These are phyloP conservation scores for Multifurca ochricompacta DNA, from an alignment of 768 basidiomycete species.

Conservation along the genomic window DNA sequence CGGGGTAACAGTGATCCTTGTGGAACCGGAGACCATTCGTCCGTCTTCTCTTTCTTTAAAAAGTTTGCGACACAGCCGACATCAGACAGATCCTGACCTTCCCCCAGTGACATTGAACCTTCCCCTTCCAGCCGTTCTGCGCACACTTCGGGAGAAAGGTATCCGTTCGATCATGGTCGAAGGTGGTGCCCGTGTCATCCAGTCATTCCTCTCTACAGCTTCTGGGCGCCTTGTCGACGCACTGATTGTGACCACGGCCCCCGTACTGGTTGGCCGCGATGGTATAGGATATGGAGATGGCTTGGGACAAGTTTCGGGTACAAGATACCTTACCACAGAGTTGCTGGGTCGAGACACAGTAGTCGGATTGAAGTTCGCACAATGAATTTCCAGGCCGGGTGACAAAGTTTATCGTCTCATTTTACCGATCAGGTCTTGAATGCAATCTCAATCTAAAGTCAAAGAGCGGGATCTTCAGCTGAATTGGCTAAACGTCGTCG, in stretches of 20 bases:
- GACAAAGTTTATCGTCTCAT: neutral
- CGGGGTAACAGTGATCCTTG: constrained; percentile 59
- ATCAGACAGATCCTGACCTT: constrained; percentile 7
- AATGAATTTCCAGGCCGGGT: neutral
- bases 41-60: constrained; percentile 29
- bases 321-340: constrained; percentile 26
- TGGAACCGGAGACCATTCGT: constrained; percentile 30
- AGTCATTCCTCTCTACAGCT: constrained; percentile 47
- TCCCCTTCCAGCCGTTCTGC: constrained; percentile 43
- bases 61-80: neutral
- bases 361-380: constrained; percentile 21
- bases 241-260: constrained; percentile 81
- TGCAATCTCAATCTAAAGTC: neutral
- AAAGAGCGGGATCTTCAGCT: neutral
- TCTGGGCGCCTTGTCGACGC: constrained; percentile 44
- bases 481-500: neutral
- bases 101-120: constrained; percentile 30
- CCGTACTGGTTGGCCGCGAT: constrained; percentile 67
- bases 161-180: constrained; percentile 88
- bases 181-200: constrained; percentile 81
- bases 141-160: constrained; percentile 43
- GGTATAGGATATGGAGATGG: constrained; percentile 51
- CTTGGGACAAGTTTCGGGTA: constrained; percentile 21
- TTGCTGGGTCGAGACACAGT: constrained; percentile 27
- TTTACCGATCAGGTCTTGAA: neutral